These are phyloP conservation scores for Colletotrichum musicola DNA, from an alignment of 2,329 filamentous ascomycete genomes.

Conservation along the genomic window DNA sequence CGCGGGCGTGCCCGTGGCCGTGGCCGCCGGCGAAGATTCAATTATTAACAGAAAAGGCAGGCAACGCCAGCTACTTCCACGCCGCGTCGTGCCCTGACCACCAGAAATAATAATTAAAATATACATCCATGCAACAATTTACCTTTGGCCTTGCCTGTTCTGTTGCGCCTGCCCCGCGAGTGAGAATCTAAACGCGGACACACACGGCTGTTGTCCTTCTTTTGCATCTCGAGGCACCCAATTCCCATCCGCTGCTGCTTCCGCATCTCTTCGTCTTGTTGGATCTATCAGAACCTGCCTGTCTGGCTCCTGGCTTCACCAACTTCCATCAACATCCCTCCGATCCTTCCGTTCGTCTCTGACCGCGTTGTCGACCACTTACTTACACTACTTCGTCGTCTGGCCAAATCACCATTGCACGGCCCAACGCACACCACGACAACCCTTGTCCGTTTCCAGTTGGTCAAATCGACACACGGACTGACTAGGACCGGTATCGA, in stretches of 20 bases:
- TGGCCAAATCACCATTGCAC: slow-evolving; percentile 9
- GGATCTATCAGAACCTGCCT: not conserved
- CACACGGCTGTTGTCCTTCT: not conserved
- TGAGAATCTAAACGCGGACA: not conserved
- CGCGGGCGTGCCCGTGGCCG: slow-evolving; percentile 6
- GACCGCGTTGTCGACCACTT: not conserved
- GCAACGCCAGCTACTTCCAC: slow-evolving; percentile 7
- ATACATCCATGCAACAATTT: slow-evolving; percentile 25
- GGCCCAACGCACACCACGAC: slow-evolving; percentile 1
- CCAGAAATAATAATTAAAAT: slow-evolving; percentile 27
- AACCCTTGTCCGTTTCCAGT: slow-evolving; percentile 38
- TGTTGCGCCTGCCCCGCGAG: slow-evolving; percentile 17
- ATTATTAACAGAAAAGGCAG: slow-evolving; percentile 38
- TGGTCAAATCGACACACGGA: slow-evolving; percentile 38
- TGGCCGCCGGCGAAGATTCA: slow-evolving; percentile 37
- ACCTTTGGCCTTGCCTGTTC: slow-evolving; percentile 19
- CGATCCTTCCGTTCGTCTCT: not conserved
- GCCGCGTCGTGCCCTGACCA: slow-evolving; percentile 32
- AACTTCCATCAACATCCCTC: not conserved
- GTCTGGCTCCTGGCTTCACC: not conserved
- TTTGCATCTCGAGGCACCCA: slow-evolving; percentile 4
- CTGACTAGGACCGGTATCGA: slow-evolving; percentile 35
- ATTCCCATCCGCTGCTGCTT: not conserved
- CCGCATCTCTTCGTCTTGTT: not conserved
- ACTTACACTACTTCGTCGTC: slow-evolving; percentile 1